phyloP scores from a whole-genome alignment of 805 yeast species.

The Lachancea sp. region DNA sequence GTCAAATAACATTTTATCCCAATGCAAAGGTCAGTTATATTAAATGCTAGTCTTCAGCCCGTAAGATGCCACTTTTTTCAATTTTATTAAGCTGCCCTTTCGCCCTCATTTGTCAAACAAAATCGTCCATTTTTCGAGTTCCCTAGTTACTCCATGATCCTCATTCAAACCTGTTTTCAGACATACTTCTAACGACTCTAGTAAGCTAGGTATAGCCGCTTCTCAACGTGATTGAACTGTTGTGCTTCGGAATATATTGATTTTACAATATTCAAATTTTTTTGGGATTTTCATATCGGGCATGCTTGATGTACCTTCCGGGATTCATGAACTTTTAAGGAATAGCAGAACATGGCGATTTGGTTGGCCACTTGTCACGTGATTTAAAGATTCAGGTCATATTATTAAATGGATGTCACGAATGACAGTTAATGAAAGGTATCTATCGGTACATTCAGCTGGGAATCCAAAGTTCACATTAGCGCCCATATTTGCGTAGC shows the following conservation, averaged over 20 bases:
- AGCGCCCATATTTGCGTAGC: slow-evolving; percentile 47
- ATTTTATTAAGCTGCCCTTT: no score
- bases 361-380: slow-evolving; percentile 13
- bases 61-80: no score
- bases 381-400: background rate
- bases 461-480: no score
- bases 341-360: slow-evolving; percentile 1
- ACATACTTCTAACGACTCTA: slow-evolving; percentile 2
- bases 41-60: no score
- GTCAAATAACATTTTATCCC: no score
- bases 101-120: no score
- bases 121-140: no score
- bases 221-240: background rate
- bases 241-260: background rate
- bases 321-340: background rate
- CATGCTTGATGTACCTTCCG: no score
- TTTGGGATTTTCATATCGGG: background rate
- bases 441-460: no score
- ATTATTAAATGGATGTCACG: background rate
- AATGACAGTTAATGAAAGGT: background rate
- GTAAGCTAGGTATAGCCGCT: slow-evolving; percentile 1
- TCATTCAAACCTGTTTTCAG: background rate
- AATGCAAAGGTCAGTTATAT: no score
- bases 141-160: background rate
- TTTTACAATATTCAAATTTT: slow-evolving; percentile 1